Base-by-base conservation (phyloP, 306 rosid genomes). In the Betula pendula region DNA sequence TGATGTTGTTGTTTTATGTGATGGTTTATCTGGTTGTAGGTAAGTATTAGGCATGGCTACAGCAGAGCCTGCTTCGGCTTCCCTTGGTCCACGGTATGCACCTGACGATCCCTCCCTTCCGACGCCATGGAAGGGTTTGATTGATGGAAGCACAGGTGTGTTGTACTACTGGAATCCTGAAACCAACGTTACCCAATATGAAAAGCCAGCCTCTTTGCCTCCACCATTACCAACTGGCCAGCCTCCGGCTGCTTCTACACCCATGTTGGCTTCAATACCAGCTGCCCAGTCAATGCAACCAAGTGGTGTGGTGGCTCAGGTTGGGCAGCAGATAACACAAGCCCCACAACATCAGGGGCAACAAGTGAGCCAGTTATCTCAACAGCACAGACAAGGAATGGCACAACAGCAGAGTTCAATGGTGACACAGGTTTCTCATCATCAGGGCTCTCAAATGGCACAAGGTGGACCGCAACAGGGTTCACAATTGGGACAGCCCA, bases 111-210 rank as follows among this genome's bases (percentile, higher is more conserved):
- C 97, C 3, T 84, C 96, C 4, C 96, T 96, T 73, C 99, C 99
- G 2, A 73, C 75, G 22, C 99, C 98, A 0, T 96, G 99, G 99
- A 92, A 88, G 83, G 99, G 98, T 29, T 80, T 96, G 88, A 91
- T 96, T 81, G 99, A 96, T 80, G 99, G 98, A 43, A 87, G 90
- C 77, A 87, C 97, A 1, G 96, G 97, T 62, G 1, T 88, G 38
- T 82, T 90, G 19, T 96, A 96, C 80, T 96, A 91, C 78, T 92
- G 99, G 99, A 96, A 96, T 72, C 97, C 98, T 62, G 99, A 96
- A 80, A 92, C 99, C 2, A 96, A 92, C 42, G 49, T 92, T 29
- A 96, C 99, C 12, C 99, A 96, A 29, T 96, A 96, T 71, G 99
- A 96, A 72, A 96, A 87, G 74, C 99, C 98, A 0, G 84, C 75